phyloP scores from a whole-genome alignment of 2,329 filamentous ascomycete genomes.

The Ceratocystis harringtonii region DNA sequence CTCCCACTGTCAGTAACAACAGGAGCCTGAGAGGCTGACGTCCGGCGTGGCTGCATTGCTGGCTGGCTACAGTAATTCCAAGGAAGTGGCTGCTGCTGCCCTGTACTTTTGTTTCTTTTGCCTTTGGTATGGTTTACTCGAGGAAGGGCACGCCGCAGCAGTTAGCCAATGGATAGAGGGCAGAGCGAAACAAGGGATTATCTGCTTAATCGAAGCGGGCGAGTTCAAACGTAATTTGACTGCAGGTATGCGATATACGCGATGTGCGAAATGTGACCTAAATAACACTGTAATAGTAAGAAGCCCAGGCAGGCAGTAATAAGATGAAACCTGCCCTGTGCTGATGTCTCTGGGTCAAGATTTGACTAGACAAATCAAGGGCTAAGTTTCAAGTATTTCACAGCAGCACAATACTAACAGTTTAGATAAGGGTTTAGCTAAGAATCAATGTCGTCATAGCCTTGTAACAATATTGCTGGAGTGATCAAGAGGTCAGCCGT shows the following conservation, averaged over 20 bases:
- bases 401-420: too few species aligned
- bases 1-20: constrained; percentile 23
- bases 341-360: background rate
- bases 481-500: background rate
- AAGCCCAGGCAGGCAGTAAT: background rate
- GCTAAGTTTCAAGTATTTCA: too few species aligned
- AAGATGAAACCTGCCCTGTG: background rate
- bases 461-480: background rate
- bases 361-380: background rate
- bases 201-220: background rate
- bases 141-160: background rate
- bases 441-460: background rate
- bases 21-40: constrained; percentile 34
- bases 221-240: background rate
- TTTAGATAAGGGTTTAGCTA: background rate
- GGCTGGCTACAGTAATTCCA: constrained; percentile 20
- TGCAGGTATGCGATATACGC: background rate
- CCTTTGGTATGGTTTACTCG: constrained; percentile 18
- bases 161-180: background rate
- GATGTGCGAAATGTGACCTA: background rate
- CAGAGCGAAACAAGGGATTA: background rate
- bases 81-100: constrained; percentile 17
- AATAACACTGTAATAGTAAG: background rate
- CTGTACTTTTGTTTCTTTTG: background rate
- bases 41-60: constrained; percentile 22